These are phyloP conservation scores for Juncus inflexus DNA, from an alignment of 176 grass and related monocot genomes.

Conservation along the genomic window DNA sequence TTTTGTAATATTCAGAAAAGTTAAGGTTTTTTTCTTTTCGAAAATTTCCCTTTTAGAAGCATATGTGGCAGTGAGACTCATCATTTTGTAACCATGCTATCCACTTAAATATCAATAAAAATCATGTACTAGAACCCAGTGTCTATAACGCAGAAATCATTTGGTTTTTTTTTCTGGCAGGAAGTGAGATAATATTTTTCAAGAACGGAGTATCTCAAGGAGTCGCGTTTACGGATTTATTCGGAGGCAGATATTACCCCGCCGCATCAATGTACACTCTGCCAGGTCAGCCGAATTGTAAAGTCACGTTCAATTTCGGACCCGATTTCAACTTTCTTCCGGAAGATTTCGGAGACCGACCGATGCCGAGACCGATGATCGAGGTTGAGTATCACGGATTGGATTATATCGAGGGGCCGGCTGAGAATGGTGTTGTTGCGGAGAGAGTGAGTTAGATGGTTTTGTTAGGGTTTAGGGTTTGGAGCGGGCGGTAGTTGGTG, in stretches of 20 bases:
- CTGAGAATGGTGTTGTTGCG: constrained; percentile 48
- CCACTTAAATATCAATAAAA: no score
- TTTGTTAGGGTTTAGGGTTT: no score
- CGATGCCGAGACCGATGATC: constrained; percentile 56
- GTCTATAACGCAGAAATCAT: not conserved
- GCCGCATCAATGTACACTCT: constrained; percentile 82
- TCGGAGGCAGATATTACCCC: constrained; percentile 78
- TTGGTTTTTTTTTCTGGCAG: constrained; percentile 39
- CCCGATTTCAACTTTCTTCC: constrained; percentile 69
- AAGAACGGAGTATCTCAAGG: constrained; percentile 78
- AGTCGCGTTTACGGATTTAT: constrained; percentile 63
- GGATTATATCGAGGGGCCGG: constrained; percentile 50
- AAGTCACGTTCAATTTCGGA: constrained; percentile 84
- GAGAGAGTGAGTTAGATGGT: constrained; percentile 43
- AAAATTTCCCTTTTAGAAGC: not conserved
- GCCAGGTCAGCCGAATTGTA: constrained; percentile 66
- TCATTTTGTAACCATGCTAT: no score
- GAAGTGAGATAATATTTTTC: constrained; percentile 86
- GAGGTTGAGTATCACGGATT: constrained; percentile 54
- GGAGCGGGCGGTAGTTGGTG: no score
- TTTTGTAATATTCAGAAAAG: no score
- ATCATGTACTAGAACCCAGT: no score
- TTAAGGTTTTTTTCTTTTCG: no score
- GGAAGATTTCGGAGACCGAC: constrained; percentile 53
- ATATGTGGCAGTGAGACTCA: no score